A percentile compares a stretch with the other conserved stretches of the same genome.
phyloP scores from a whole-genome alignment of 805 yeast species.

The Schwanniomyces sp. region DNA sequence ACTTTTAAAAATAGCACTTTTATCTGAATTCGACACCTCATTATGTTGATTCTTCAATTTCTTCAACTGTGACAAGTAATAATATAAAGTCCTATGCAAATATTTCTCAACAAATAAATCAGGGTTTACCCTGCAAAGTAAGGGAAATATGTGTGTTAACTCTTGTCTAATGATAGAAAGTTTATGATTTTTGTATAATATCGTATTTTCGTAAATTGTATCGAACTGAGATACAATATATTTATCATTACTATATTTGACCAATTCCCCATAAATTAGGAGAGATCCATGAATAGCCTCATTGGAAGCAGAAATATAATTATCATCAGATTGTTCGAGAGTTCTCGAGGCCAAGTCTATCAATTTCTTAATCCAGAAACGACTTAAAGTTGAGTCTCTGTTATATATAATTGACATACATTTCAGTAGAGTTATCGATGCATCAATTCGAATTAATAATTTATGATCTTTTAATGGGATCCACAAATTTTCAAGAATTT shows the following conservation, averaged over 20 bases:
- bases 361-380: slow-evolving; percentile 72
- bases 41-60: slow-evolving; percentile 51
- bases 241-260: slow-evolving; percentile 65
- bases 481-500: slow-evolving; percentile 84
- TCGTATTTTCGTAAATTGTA: slow-evolving; percentile 72
- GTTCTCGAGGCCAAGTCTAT: slow-evolving; percentile 61
- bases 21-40: slow-evolving; percentile 51
- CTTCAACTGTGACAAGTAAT: slow-evolving; percentile 75
- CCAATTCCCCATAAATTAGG: slow-evolving; percentile 76
- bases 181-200: slow-evolving; percentile 75
- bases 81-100: slow-evolving; percentile 74
- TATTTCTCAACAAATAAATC: slow-evolving; percentile 75
- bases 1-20: slow-evolving; percentile 71
- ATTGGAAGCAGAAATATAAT: slow-evolving; percentile 26
- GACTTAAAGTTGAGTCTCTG: slow-evolving; percentile 69
- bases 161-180: slow-evolving; percentile 76
- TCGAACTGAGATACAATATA: slow-evolving; percentile 71
- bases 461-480: slow-evolving; percentile 80
- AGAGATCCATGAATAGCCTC: slow-evolving; percentile 88
- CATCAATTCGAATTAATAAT: slow-evolving; percentile 71
- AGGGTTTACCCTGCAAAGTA: slow-evolving; percentile 76
- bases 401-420: slow-evolving; percentile 79
- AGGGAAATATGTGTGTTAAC: slow-evolving; percentile 80
- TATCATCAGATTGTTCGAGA: slow-evolving; percentile 11
- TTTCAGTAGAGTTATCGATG: slow-evolving; percentile 76